Conservation (phyloP, 2,329 filamentous ascomycete genomes). For the Sporothrix mexicana region DNA sequence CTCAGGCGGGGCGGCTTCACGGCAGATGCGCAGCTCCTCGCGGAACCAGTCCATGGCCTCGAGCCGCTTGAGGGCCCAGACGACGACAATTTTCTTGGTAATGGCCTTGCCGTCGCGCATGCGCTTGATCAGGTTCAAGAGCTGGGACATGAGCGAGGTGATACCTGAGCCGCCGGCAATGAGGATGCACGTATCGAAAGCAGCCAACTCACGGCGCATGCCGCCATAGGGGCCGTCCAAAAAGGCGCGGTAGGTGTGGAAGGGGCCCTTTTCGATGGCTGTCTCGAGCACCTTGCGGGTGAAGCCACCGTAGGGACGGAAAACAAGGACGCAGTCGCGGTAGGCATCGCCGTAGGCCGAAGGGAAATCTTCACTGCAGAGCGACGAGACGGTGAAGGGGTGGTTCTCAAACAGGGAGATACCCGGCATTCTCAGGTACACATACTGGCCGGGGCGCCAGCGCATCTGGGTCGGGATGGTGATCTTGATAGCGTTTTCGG, state of each 20-base stretch:
- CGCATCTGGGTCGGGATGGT: slow-evolving; percentile 91
- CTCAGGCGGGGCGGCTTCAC: slow-evolving; percentile 85
- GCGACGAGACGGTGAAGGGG: slow-evolving; percentile 90
- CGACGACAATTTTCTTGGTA: slow-evolving; percentile 84
- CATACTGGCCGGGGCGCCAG: slow-evolving; percentile 93
- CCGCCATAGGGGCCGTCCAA: slow-evolving; percentile 94
- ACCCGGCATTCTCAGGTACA: slow-evolving; percentile 92
- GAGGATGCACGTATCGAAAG: slow-evolving; percentile 91
- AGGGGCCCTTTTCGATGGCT: slow-evolving; percentile 82
- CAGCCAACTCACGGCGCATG: slow-evolving; percentile 86
- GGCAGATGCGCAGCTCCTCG: slow-evolving; percentile 89
- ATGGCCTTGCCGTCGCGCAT: slow-evolving; percentile 96
- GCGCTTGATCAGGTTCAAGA: slow-evolving; percentile 92
- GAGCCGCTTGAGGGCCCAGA: slow-evolving; percentile 91
- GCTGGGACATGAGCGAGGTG: slow-evolving; percentile 88
- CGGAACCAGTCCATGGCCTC: slow-evolving; percentile 98
- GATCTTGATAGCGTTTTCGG: slow-evolving; percentile 93
- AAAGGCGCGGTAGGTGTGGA: slow-evolving; percentile 90
- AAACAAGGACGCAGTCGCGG: slow-evolving; percentile 87
- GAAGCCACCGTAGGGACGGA: slow-evolving; percentile 90
- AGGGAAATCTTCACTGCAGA: slow-evolving; percentile 91
- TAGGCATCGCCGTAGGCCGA: slow-evolving; percentile 89
- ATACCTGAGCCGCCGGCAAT: slow-evolving; percentile 95
- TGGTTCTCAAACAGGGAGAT: slow-evolving; percentile 92
- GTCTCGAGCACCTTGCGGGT: slow-evolving; percentile 84